Base-by-base conservation (phyloP, 805 yeast genomes). In the Zygotorulaspora sp. region DNA sequence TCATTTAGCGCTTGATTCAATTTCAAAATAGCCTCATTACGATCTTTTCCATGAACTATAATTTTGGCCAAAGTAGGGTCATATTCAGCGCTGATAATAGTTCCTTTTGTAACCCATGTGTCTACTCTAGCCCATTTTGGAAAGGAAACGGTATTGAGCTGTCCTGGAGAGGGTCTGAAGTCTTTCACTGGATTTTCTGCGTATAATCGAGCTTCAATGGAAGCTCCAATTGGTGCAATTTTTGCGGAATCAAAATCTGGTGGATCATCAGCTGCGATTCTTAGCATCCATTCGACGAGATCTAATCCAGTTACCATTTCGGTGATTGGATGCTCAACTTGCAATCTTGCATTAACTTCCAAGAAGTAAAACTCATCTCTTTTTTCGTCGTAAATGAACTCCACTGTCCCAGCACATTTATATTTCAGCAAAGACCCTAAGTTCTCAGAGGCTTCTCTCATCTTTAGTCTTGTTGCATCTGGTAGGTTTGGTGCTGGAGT, bases 391-490 rank as follows among this genome's bases (percentile, higher is more conserved):
- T 85, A 90, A 53, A 90, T 89, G 61, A 80, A 90, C 66, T 90
- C 98, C 52, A 92, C 95, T 5, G 98, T 90, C 62, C 97, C 98
- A 27, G 97, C 98, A 66, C 96, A 80, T 65, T 86, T 88, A 68
- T 92, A 90, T 52, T 85, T 80, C 81, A 92, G 78, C 17, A 82
- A 67, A 2, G 88, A 66, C 32, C 82, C 96, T 45, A 90, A 70
- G 37, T 78, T 80, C 61, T 85, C 95, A 29, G 96, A 86, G 29
- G 96, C 90, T 36, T 70, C 68, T 64, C 89, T 78, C 83, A 90
- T 79, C 36, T 69, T 72, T 30, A 62, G 62, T 54, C 96, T 75
- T 2, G 96, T 88, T 4, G 73, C 61, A 40, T 78, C 88, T 4
- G 96, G 95, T 49, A 90, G 74, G 55, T 84, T 81, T 30, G 97